These are phyloP conservation scores for Rhexocercosporidium sp. DNA, from an alignment of 2,329 filamentous ascomycete species.

Conservation along the genomic window DNA sequence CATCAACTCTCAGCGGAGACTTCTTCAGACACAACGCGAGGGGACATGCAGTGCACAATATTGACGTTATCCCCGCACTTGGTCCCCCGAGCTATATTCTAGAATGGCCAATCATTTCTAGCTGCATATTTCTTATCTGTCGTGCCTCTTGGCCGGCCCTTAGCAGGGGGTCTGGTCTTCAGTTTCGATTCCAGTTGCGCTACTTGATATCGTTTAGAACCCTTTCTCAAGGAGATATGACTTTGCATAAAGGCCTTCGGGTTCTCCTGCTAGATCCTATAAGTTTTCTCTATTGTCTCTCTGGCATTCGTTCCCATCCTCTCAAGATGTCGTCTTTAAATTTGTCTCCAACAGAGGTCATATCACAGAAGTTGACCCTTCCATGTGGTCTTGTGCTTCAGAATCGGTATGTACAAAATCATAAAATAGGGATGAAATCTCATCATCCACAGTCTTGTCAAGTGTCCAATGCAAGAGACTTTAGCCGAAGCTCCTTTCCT, in stretches of 20 bases:
- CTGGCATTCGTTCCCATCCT: not conserved
- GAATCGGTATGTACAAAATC: constrained; percentile 18
- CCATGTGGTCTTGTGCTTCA: constrained; percentile 25
- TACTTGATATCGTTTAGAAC: not conserved
- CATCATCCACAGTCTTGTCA: constrained; percentile 22
- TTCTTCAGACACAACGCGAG: not conserved
- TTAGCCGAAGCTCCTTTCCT: constrained; percentile 39
- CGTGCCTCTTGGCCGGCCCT: not conserved
- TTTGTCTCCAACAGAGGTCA: constrained; percentile 18
- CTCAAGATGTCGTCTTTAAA: constrained; percentile 8
- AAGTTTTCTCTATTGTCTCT: not conserved
- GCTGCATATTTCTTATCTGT: not conserved
- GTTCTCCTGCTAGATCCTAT: no score
- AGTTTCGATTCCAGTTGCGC: not conserved
- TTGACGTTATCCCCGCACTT: not conserved
- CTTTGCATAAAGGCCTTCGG: not conserved
- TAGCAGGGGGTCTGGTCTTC: not conserved
- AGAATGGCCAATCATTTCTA: not conserved
- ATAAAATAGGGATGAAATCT: not conserved
- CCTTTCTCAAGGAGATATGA: constrained; percentile 1
- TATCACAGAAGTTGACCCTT: constrained; percentile 25
- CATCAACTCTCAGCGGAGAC: not conserved
- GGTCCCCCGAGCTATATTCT: not conserved
- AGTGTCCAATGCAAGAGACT: constrained; percentile 44
- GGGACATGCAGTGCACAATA: not conserved